Evolutionary conservation across 2,329 filamentous ascomycete species (phyloP), one percentile per base, ranked within the genome.

Genomic region (Apiospora arundinis): DNA sequence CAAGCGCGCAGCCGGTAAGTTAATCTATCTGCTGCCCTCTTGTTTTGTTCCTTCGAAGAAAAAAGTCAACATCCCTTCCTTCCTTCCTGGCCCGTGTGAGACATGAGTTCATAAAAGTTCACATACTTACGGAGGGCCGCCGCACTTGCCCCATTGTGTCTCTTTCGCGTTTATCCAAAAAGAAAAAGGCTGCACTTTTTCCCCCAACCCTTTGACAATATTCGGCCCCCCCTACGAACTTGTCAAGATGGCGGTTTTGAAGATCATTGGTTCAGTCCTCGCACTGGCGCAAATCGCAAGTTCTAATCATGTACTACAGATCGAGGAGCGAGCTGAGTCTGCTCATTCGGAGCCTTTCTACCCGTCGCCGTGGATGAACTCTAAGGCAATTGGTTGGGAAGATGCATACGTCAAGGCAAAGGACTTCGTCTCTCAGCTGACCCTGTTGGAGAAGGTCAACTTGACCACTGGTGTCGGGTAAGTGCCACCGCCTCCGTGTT

Each of bases 401-500:
- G 88, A 90, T 8, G 94, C 94, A 49, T 95, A 97, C 76, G 84
- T 83, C 25, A 91, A 92, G 81, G 95, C 95, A 0, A 90, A 89
- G 75, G 89, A 87, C 2, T 95, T 97, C 77, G 94, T 98, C 65
- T 92, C 92, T 12, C 91, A 95, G 79, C 83, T 97, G 82, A 97
- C 94, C 0, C 86, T 97, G 46, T 79, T 91, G 14, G 95, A 98
- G 81, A 98, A 97, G 84, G 94, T 98, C 82, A 98, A 98, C 81
- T 81, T 99, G 74, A 98, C 95, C 2, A 98, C 95, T 0, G 95
- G 95, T 81, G 89, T 92, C 74, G 95, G 95, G 89, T 95, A 83
- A 81, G 90, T 67, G 28, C 63, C 42, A 5, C 11, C 25, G 7
- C 12, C 11, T 52, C 63, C 9, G 32, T 40, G 16, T 7, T 16